Evolutionary conservation across 2,329 filamentous ascomycete genomes (phyloP).

Genomic region (Triangularia setosa): DNA sequence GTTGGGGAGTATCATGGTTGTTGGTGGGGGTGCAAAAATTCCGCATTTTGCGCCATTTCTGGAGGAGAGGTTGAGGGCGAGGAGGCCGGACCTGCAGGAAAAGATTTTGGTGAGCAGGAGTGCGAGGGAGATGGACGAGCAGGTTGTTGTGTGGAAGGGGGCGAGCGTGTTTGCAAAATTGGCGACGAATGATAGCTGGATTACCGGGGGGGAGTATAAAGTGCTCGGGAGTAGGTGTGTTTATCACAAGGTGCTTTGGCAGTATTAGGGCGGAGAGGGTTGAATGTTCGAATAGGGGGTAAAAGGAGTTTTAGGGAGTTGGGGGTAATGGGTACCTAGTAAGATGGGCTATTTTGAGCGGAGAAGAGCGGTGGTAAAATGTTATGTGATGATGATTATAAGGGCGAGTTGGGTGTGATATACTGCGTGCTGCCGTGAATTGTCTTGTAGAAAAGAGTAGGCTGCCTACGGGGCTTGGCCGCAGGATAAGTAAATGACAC

Average conservation of each 20-base stretch:
- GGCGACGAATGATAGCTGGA: conserved; percentile 92
- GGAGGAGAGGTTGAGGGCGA: conserved; percentile 73
- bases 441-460: no score
- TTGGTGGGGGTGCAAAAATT: conserved; percentile 79
- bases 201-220: conserved; percentile 83
- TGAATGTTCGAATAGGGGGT: no score
- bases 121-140: conserved; percentile 91
- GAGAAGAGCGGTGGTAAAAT: no score
- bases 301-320: no score
- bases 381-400: no score
- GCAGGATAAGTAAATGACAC: no score
- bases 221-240: conserved; percentile 75
- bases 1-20: conserved; percentile 83
- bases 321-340: no score
- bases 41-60: conserved; percentile 76
- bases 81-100: conserved; percentile 57
- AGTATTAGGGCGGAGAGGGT: conserved; percentile 34
- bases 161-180: conserved; percentile 94
- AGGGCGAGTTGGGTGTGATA: no score
- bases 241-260: conserved; percentile 73
- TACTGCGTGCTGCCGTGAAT: no score
- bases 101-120: conserved; percentile 62
- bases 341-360: no score
- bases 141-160: conserved; percentile 98
- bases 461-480: no score